Evolutionary conservation across 1,139 yeast genomes (phyloP).

Genomic region (Suhomyces maxii): DNA sequence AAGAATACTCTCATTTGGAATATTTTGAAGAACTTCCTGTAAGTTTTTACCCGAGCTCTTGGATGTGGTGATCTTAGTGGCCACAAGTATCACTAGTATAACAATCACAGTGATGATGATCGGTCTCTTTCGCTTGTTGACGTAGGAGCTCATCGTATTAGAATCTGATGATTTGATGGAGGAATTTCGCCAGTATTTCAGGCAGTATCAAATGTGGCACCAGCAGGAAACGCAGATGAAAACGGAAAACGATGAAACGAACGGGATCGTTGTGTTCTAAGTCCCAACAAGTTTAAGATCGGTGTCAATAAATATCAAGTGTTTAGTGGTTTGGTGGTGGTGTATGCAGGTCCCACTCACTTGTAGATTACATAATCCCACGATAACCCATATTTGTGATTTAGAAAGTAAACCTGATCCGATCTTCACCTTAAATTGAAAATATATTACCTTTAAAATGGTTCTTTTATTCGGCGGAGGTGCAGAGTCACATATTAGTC

Average conservation of each 20-base stretch:
- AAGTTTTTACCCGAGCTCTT: slow-evolving; percentile 28
- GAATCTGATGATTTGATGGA: background rate
- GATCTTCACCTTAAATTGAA: background rate
- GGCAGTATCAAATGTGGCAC: background rate
- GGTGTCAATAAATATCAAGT: background rate
- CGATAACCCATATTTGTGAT: background rate
- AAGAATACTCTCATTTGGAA: slow-evolving; percentile 39
- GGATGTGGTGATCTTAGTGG: slow-evolving; percentile 25
- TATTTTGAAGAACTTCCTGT: slow-evolving; percentile 35
- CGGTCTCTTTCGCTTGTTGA: slow-evolving; percentile 25
- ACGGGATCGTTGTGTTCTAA: no score
- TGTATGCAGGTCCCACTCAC: no score
- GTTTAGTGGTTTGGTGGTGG: no score
- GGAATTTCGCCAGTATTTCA: background rate
- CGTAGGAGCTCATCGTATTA: slow-evolving; percentile 15
- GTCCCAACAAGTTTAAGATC: background rate
- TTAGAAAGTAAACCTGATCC: background rate
- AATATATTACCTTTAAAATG: background rate
- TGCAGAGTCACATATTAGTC: slow-evolving; percentile 54
- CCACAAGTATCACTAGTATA: slow-evolving; percentile 20
- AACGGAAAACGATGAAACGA: background rate
- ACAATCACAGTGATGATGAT: slow-evolving; percentile 26
- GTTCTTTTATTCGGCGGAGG: slow-evolving; percentile 74
- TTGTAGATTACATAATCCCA: background rate
- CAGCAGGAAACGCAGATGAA: background rate